Evolutionary conservation across 768 basidiomycete genomes (phyloP), one percentile per base, ranked within the genome.

Genomic region (Kwoniella botswanensis): DNA sequence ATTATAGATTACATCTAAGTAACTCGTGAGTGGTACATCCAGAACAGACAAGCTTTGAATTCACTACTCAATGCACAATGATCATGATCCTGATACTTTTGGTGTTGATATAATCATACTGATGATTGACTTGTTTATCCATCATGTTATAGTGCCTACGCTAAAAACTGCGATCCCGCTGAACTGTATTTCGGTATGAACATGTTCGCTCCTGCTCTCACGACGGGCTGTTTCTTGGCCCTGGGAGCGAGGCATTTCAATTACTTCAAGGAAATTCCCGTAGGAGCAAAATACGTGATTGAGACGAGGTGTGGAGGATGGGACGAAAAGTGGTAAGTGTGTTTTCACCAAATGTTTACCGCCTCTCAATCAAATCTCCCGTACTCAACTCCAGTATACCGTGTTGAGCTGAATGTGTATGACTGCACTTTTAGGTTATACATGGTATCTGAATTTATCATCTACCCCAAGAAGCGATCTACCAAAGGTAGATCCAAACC

Each of bases 231-330:
- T 2, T 65, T 72, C 68, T 69, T 79, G 46, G 80, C 79, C 13
- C 67, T 83, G 5, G 82, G 76, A 1, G 77, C 73, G 3, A 67
- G 77, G 9, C 74, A 77, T 35, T 81, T 79, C 57, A 69, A 71
- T n/a, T 84, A 81, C 70, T 65, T 83, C 59, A 83, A 82, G 70
- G 84, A 84, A 73, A 82, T 84, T 46, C 82, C 82, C 3, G 71
- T 83, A 2, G 70, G 78, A 13, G 42, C 74, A 2, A 73, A 76
- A 18, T 84, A 83, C 71, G 73, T 78, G 22, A 77, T 84, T 68
- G 80, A 82, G 55, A 68, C 79, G 13, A 71, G 72, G 17, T 75
- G 74, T 44, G 79, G 76, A 18, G 84, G 84, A n/a, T 83, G 78
- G 75, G 84, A 80, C 11, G 81, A 82, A 29, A 84, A 84, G 61